Percentiles rank a stretch among this genome's conserved stretches.
phyloP scores from a whole-genome alignment of 1,284 basidiomycete species.

The Ganoderma leucocontextum region DNA sequence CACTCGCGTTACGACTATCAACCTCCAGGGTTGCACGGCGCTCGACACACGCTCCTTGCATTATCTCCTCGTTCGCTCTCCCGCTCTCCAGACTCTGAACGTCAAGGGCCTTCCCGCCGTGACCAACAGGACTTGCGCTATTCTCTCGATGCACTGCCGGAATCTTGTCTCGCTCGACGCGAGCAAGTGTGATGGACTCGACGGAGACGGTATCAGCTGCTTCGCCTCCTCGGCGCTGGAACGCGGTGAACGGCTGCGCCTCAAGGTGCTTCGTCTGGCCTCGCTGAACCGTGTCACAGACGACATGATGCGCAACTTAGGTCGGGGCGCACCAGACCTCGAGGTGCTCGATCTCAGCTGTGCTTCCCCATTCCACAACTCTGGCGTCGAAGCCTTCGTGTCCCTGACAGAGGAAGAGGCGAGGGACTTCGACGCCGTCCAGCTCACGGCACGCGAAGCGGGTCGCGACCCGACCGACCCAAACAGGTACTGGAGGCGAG shows the following conservation, averaged over 20 bases:
- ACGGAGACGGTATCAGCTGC: conserved; percentile 65
- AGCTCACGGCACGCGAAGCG: conserved; percentile 67
- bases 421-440: conserved; percentile 47
- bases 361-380: conserved; percentile 75
- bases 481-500: conserved; percentile 62
- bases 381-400: conserved; percentile 77
- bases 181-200: conserved; percentile 75
- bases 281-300: conserved; percentile 71
- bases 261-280: conserved; percentile 70
- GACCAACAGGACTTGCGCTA: conserved; percentile 75
- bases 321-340: conserved; percentile 71
- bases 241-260: conserved; percentile 53
- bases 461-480: conserved; percentile 65
- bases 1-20: conserved; percentile 74
- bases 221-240: conserved; percentile 52
- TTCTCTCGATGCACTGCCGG: conserved; percentile 66
- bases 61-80: conserved; percentile 74
- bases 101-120: conserved; percentile 77
- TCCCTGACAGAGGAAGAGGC: conserved; percentile 53
- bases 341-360: conserved; percentile 87
- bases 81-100: conserved; percentile 64
- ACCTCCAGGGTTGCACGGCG: conserved; percentile 77
- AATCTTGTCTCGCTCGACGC: conserved; percentile 73
- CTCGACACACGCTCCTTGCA: conserved; percentile 75
- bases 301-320: conserved; percentile 66